phyloP scores from a whole-genome alignment of 1,139 yeast species.

The Chernovozyma aurita region DNA sequence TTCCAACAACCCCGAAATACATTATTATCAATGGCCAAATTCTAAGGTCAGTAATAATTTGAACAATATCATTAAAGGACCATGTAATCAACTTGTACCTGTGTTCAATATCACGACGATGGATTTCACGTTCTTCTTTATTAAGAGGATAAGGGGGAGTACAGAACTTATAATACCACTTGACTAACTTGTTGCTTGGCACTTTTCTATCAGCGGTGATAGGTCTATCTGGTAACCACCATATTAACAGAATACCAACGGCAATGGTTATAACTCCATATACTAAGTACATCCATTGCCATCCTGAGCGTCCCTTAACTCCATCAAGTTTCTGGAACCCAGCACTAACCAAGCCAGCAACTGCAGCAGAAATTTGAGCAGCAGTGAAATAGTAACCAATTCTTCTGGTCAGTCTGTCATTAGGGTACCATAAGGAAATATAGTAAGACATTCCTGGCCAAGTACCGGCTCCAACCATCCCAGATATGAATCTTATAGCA shows the following conservation, averaged over 20 bases:
- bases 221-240: conserved; percentile 87
- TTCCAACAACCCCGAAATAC: conserved; percentile 92
- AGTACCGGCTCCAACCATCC: conserved; percentile 82
- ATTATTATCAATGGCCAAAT: conserved; percentile 79
- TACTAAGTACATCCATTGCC: conserved; percentile 83
- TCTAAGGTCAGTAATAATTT: conserved; percentile 58
- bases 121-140: conserved; percentile 50
- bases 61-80: conserved; percentile 56
- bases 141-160: conserved; percentile 51
- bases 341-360: conserved; percentile 80
- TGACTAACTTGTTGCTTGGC: conserved; percentile 9
- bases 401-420: conserved; percentile 69
- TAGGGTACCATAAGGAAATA: conserved; percentile 81
- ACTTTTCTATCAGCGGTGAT: conserved; percentile 12
- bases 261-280: conserved; percentile 71
- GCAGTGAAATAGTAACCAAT: conserved; percentile 91
- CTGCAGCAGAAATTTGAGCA: conserved; percentile 83
- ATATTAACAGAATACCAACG: conserved; percentile 59
- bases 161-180: conserved; percentile 18
- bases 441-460: conserved; percentile 95
- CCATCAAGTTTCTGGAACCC: conserved; percentile 86
- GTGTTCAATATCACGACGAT: conserved; percentile 58
- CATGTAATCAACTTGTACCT: conserved; percentile 42
- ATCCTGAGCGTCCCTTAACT: conserved; percentile 64
- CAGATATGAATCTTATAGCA: conserved; percentile 71